phyloP scores from a whole-genome alignment of 139 green algal species.

The Axilococcus clingmanii region DNA sequence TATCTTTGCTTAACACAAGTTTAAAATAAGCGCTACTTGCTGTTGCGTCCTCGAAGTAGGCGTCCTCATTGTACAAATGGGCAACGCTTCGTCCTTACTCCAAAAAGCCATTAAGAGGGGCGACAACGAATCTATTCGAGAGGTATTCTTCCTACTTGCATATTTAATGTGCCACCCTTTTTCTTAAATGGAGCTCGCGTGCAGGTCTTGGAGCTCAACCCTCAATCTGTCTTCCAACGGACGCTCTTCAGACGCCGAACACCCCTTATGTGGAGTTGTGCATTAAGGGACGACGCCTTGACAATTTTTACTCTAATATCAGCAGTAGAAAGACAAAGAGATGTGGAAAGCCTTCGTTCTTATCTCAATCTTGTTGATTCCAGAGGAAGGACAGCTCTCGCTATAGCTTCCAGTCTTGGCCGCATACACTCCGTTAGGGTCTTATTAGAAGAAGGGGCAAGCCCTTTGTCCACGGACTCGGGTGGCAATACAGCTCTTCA shows the following conservation, averaged over 20 bases:
- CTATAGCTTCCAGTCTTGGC: slow-evolving; percentile 3
- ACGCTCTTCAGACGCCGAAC: slow-evolving; percentile 3
- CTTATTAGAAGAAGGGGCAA: slow-evolving; percentile 13
- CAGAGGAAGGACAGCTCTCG: slow-evolving; percentile 7
- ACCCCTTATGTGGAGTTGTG: slow-evolving; percentile 1
- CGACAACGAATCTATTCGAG: neutral
- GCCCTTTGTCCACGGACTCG: neutral
- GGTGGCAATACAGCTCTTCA: slow-evolving; percentile 5
- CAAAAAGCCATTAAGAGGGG: neutral
- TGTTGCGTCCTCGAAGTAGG: no score
- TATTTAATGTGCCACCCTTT: no score
- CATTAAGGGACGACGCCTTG: neutral
- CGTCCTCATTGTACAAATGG: neutral
- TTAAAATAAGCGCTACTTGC: no score
- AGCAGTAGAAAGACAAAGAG: no score
- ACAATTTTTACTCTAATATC: slow-evolving; percentile 5
- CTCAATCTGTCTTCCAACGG: neutral
- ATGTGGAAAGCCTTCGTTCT: slow-evolving; percentile 1
- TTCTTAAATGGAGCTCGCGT: no score
- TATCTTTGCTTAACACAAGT: no score
- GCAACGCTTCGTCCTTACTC: no score
- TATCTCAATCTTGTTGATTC: slow-evolving; percentile 6
- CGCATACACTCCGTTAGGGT: neutral
- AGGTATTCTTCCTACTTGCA: no score
- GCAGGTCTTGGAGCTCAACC: neutral